These are phyloP conservation scores for Cynanchum wilfordii DNA, from an alignment of 257 asterid genomes.

Conservation along the genomic window DNA sequence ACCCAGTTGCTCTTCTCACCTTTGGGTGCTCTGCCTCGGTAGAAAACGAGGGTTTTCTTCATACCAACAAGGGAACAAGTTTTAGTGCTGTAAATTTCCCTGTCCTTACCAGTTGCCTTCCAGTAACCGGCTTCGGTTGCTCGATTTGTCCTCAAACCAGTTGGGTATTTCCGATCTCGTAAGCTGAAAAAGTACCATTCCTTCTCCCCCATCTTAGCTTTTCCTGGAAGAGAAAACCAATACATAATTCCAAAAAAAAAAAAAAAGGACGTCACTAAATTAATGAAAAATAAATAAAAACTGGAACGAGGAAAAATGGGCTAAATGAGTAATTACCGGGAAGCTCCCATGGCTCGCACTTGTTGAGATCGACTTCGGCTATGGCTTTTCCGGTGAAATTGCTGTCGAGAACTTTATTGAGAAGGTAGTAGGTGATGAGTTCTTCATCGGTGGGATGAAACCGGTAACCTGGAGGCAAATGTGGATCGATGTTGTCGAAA, in stretches of 20 bases:
- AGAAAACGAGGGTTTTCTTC: slow-evolving; percentile 98
- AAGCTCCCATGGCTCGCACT: slow-evolving; percentile 92
- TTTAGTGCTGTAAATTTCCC: slow-evolving; percentile 74
- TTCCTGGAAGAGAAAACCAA: slow-evolving; percentile 24
- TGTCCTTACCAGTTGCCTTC: slow-evolving; percentile 93
- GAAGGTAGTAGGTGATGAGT: slow-evolving; percentile 70
- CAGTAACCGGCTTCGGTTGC: slow-evolving; percentile 96
- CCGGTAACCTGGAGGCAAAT: slow-evolving; percentile 77
- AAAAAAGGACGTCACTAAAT: too few species aligned
- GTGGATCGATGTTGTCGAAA: slow-evolving; percentile 38
- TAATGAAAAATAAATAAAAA: too few species aligned
- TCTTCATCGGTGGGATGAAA: slow-evolving; percentile 95
- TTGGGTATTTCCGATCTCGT: slow-evolving; percentile 80
- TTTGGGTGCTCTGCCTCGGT: slow-evolving; percentile 79
- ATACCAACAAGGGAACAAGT: slow-evolving; percentile 73
- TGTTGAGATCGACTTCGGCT: slow-evolving; percentile 87
- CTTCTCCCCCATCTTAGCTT: slow-evolving; percentile 86
- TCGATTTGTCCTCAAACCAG: slow-evolving; percentile 82
- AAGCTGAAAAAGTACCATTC: slow-evolving; percentile 94
- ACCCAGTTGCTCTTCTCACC: slow-evolving; percentile 93
- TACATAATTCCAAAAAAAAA: too few species aligned
- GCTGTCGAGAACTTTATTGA: slow-evolving; percentile 69
- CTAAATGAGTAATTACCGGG: slow-evolving; percentile 46
- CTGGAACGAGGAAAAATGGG: too few species aligned
- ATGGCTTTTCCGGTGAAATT: slow-evolving; percentile 62